Evolutionary conservation across 371 early-diverging fungal genomes (phyloP).

Genomic region (Circinella minor): DNA sequence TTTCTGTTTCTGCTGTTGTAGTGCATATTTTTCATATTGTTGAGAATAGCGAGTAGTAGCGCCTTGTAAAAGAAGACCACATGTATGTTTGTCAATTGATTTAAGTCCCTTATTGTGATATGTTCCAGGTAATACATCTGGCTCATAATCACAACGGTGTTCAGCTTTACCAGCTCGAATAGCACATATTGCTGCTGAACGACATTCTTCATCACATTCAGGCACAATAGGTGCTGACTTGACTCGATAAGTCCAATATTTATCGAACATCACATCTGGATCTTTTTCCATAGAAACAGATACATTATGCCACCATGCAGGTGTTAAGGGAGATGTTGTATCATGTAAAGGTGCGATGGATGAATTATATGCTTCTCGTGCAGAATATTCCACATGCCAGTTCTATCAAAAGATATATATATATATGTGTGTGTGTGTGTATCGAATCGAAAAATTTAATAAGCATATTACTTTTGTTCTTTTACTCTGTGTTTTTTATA

Average conservation of each 20-base stretch:
- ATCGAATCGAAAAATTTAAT: background rate
- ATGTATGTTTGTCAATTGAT: too few relatives aligned
- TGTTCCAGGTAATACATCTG: slow-evolving; percentile 21
- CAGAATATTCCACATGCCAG: slow-evolving; percentile 68
- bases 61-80: too few relatives aligned
- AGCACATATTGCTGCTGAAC: slow-evolving; percentile 46
- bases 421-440: too few relatives aligned
- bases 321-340: slow-evolving; percentile 42
- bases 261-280: slow-evolving; percentile 38
- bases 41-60: too few relatives aligned
- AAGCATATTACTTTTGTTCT: background rate
- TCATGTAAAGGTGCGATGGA: slow-evolving; percentile 28
- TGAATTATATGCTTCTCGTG: slow-evolving; percentile 48
- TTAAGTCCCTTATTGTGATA: too few relatives aligned
- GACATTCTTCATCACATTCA: slow-evolving; percentile 48
- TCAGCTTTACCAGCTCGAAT: slow-evolving; percentile 63
- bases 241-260: slow-evolving; percentile 46
- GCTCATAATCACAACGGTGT: slow-evolving; percentile 48
- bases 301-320: slow-evolving; percentile 68
- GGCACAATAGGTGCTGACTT: slow-evolving; percentile 43
- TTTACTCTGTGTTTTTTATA: background rate
- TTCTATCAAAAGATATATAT: slow-evolving; percentile 30
- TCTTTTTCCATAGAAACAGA: slow-evolving; percentile 52
- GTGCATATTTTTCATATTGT: too few relatives aligned
- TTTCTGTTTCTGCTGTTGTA: too few relatives aligned